phyloP scores from a whole-genome alignment of 768 basidiomycete genomes.

The Erythrobasidium yunnanense region DNA sequence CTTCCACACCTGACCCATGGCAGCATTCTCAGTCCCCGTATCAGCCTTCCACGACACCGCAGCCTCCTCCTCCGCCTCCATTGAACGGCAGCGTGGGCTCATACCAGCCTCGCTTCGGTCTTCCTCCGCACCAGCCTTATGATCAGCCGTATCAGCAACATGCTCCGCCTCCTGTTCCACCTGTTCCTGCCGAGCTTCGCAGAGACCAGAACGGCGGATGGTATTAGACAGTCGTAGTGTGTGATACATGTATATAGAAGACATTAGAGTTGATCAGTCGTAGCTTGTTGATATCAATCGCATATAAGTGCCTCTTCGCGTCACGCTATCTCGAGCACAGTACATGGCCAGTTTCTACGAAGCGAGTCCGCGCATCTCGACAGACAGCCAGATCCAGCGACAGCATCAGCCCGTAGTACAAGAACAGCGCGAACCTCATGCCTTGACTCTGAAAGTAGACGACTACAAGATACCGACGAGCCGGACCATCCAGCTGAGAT shows the following conservation, averaged over 20 bases:
- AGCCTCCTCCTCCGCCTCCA: neutral
- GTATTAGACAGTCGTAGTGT: neutral
- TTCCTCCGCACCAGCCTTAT: conserved; percentile 12
- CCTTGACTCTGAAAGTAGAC: conserved; percentile 10
- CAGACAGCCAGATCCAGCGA: neutral
- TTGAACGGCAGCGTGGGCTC: neutral
- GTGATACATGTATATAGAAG: neutral
- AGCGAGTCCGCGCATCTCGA: neutral
- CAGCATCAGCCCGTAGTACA: neutral
- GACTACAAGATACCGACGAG: neutral
- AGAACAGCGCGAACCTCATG: conserved; percentile 13
- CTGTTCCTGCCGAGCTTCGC: neutral
- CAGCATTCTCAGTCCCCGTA: neutral
- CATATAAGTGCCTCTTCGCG: too few species aligned
- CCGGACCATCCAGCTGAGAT: neutral
- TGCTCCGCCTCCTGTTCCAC: conserved; percentile 3
- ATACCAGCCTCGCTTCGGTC: conserved; percentile 12
- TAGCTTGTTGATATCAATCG: too few species aligned
- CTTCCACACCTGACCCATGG: conserved; percentile 4
- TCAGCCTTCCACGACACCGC: neutral
- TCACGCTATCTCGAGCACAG: too few species aligned
- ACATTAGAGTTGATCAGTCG: too few species aligned
- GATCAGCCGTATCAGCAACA: conserved; percentile 3
- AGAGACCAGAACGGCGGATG: neutral
- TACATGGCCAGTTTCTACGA: neutral